Conservation (phyloP, 768 basidiomycete species). For the Atractiella rhizophila region DNA sequence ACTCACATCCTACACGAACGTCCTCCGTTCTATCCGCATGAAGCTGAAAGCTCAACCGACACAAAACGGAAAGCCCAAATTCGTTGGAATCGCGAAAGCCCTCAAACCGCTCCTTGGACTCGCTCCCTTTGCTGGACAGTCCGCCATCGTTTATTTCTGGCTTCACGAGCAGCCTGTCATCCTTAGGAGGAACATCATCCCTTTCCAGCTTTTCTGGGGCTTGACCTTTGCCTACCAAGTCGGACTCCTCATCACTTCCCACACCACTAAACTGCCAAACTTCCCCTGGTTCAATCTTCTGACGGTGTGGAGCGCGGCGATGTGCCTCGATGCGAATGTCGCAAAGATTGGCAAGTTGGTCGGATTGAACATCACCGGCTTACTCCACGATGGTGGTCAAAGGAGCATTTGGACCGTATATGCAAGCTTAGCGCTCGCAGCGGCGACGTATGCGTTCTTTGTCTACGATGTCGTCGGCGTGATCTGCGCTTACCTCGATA, state of each 20-base stretch:
- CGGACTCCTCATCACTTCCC: constrained; percentile 73
- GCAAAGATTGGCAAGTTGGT: constrained; percentile 42
- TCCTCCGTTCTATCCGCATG: constrained; percentile 34
- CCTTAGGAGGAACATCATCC: constrained; percentile 49
- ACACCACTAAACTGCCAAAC: constrained; percentile 51
- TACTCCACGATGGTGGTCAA: too few species aligned
- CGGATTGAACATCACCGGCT: constrained; percentile 18
- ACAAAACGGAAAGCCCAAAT: background rate
- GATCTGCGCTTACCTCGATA: constrained; percentile 59
- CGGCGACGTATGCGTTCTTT: constrained; percentile 36
- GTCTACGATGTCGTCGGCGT: constrained; percentile 48
- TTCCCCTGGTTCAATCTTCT: constrained; percentile 75
- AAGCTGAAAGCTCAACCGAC: constrained; percentile 24
- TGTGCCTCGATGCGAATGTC: constrained; percentile 59
- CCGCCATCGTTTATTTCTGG: constrained; percentile 54
- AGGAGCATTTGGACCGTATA: constrained; percentile 5
- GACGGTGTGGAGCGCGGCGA: constrained; percentile 56
- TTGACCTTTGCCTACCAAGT: constrained; percentile 35
- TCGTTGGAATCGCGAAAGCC: too few species aligned
- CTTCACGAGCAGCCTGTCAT: constrained; percentile 36
- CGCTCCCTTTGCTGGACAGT: constrained; percentile 50
- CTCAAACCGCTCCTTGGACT: constrained; percentile 42
- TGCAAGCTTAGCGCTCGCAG: constrained; percentile 8
- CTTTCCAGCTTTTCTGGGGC: constrained; percentile 84
- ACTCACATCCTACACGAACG: constrained; percentile 47